Evolutionary conservation across 768 basidiomycete genomes (phyloP), one percentile per base, ranked within the genome.

Genomic region (Porphyrellus cyaneotinctus): DNA sequence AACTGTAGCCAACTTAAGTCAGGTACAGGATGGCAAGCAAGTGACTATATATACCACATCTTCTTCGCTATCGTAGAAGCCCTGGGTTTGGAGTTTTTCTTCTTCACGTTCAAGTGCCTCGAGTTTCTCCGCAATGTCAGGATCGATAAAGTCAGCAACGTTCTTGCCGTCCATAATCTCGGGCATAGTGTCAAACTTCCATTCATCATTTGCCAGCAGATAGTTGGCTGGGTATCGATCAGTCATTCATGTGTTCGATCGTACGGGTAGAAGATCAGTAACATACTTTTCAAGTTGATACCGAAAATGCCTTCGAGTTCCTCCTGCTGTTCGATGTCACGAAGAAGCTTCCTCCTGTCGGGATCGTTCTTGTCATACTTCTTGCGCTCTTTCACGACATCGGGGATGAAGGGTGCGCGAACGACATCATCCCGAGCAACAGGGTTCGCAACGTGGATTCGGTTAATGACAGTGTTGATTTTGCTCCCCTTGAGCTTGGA

Each of bases 131-230:
- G 84, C 85, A 55, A 99, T 98, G 64, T 99, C 97, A 20, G 93
- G 88, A 70, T 98, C 95, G 70, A 98, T 90, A 57, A 99, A 99
- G 76, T 99, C 97, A 22, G 95, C 95, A 47, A 98, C 74, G 74
- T 99, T 99, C 81, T 97, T 97, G 74, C 97, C 97, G 60, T 97
- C 85, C 86, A 92, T 85, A 64, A 99, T 91, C 70, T 99, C 97
- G n/a, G 97, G 97, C n/a, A 98, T 88, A 58, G 83, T 78, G 65
- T 99, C 97, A 74, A 83, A 77, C 75, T 97, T 99, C 97, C 97
- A 99, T 39, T 90, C 87, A 33, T 88, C 84, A 66, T 97, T 85
- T 22, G 83, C 78, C 53, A 99, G 83, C 24, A 97, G 52, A 72
- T 97, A 98, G 70, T 91, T 82, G 79, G 92, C 95, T 97, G 58